Evolutionary conservation across 176 grass and related monocot genomes (phyloP).

Genomic region (Olyra latifolia): DNA sequence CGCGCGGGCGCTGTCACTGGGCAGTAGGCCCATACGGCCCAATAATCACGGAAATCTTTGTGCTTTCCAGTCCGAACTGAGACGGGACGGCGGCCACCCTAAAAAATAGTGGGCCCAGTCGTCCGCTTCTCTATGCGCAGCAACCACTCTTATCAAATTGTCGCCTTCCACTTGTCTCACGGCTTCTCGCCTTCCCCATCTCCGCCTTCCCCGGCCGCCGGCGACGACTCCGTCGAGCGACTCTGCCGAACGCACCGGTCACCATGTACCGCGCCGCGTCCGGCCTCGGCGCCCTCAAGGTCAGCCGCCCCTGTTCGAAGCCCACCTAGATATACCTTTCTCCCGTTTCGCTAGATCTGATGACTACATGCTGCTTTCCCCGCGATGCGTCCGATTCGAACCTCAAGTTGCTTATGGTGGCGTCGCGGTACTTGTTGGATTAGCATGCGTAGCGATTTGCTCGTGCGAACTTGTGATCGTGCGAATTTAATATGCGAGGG

Average conservation of each 20-base stretch:
- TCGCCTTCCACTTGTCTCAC: conserved; percentile 38
- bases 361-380: background rate
- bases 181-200: conserved; percentile 23
- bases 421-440: background rate
- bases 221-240: conserved; percentile 13
- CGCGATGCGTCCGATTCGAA: conserved; percentile 33
- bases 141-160: conserved; percentile 1
- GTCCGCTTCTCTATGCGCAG: background rate
- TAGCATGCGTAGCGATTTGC: background rate
- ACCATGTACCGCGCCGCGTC: conserved; percentile 73
- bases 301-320: conserved; percentile 33
- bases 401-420: background rate
- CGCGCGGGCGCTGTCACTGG: too few species aligned
- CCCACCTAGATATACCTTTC: background rate
- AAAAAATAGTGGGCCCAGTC: background rate
- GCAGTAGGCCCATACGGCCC: background rate
- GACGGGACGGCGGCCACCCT: background rate
- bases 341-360: conserved; percentile 41
- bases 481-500: background rate
- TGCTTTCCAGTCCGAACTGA: background rate
- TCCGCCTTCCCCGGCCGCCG: conserved; percentile 29
- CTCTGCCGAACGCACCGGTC: background rate
- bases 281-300: conserved; percentile 73
- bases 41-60: background rate
- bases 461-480: background rate